phyloP scores from a whole-genome alignment of 2,329 filamentous ascomycete genomes.

The Penicillium concentricum region DNA sequence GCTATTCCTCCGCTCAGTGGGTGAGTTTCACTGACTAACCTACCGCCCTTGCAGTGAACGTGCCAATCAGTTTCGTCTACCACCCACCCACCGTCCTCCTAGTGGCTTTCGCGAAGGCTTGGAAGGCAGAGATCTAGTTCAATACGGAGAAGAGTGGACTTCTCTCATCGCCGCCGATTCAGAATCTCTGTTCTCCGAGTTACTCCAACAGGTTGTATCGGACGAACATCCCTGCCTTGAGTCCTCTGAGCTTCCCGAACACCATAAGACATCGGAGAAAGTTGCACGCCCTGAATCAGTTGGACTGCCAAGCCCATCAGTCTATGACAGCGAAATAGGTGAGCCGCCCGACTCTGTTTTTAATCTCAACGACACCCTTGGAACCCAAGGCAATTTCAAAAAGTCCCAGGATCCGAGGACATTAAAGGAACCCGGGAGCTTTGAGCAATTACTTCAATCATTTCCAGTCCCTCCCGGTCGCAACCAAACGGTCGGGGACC shows the following conservation, averaged over 20 bases:
- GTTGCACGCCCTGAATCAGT: background rate
- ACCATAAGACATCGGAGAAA: background rate
- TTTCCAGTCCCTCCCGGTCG: background rate
- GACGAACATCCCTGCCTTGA: background rate
- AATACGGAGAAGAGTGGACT: constrained; percentile 3
- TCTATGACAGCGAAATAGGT: constrained; percentile 5
- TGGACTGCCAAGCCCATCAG: background rate
- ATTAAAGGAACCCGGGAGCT: background rate
- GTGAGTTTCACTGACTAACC: background rate
- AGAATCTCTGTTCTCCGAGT: background rate
- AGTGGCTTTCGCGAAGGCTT: background rate
- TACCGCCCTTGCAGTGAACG: background rate
- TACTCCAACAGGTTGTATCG: background rate
- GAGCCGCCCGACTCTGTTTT: background rate
- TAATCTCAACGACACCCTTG: background rate
- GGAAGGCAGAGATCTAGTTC: background rate
- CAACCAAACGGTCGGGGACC: background rate
- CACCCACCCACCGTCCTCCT: background rate
- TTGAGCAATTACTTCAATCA: background rate
- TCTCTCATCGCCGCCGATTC: background rate
- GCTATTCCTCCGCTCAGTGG: background rate
- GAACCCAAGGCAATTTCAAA: background rate
- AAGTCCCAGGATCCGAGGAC: background rate
- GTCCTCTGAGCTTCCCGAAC: background rate
- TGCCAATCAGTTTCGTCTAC: background rate